Conservation (phyloP, 495 filamentous ascomycete genomes). For the Penicillium lagena region DNA sequence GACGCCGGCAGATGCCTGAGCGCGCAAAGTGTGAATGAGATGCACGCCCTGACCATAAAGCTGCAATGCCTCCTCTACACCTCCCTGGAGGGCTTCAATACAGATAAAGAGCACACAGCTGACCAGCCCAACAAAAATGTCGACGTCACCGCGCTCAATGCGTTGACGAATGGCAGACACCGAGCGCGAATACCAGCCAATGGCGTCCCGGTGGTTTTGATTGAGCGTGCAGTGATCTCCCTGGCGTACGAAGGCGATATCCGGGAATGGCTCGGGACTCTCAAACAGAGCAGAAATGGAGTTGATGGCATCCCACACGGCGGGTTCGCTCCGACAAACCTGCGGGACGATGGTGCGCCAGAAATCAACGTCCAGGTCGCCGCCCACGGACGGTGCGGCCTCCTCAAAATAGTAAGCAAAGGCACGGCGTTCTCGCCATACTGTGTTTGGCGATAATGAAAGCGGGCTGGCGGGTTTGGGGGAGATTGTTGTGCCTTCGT, state of each 20-base stretch:
- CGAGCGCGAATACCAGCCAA: conserved; percentile 36
- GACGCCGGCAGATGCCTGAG: conserved; percentile 12
- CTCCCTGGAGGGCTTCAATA: conserved; percentile 47
- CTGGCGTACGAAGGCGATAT: conserved; percentile 3
- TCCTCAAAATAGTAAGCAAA: conserved; percentile 36
- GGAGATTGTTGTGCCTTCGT: neutral
- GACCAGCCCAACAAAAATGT: conserved; percentile 36
- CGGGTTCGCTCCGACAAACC: conserved; percentile 39
- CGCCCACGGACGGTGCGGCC: conserved; percentile 34
- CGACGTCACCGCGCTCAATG: conserved; percentile 27
- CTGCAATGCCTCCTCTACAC: conserved; percentile 18
- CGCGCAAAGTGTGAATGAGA: conserved; percentile 23
- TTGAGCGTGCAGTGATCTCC: conserved; percentile 20
- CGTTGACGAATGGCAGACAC: conserved; percentile 44
- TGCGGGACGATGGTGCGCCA: conserved; percentile 44
- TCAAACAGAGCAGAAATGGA: conserved; percentile 50
- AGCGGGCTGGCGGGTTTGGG: neutral
- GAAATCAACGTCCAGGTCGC: conserved; percentile 33
- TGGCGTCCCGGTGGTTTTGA: conserved; percentile 34
- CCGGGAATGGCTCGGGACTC: conserved; percentile 13
- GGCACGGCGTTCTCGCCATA: no score
- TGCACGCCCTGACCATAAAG: conserved; percentile 31
- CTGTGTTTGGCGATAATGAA: neutral
- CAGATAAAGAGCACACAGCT: conserved; percentile 54
- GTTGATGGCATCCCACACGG: conserved; percentile 43